Conservation (phyloP, 2,329 filamentous ascomycete species). For the Exserohilum rostratum region DNA sequence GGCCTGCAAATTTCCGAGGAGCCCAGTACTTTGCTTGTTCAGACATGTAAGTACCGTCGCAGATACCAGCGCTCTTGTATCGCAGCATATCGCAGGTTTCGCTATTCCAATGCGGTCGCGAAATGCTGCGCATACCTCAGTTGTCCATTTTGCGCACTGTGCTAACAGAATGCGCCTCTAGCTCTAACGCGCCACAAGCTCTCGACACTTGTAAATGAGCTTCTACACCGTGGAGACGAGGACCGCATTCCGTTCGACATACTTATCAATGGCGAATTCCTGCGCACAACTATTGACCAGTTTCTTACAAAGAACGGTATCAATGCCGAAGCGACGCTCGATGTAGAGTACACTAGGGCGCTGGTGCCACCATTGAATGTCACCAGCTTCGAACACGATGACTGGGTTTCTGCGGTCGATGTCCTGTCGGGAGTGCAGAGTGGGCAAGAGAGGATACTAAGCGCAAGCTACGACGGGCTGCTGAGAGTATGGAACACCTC, state of each 20-base stretch:
- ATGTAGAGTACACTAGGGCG: constrained; percentile 91
- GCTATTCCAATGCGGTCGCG: background rate
- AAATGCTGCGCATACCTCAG: background rate
- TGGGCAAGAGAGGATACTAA: constrained; percentile 77
- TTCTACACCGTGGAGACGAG: constrained; percentile 61
- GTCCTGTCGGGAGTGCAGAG: constrained; percentile 68
- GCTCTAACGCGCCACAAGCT: constrained; percentile 51
- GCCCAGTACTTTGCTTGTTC: constrained; percentile 39
- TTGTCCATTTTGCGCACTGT: background rate
- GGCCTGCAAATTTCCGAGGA: constrained; percentile 43
- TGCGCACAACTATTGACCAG: constrained; percentile 87
- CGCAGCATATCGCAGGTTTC: background rate
- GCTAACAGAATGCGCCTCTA: constrained; percentile 22
- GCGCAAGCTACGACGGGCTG: constrained; percentile 90
- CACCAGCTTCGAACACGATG: constrained; percentile 93
- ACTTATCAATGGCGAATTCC: constrained; percentile 89
- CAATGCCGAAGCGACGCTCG: constrained; percentile 84
- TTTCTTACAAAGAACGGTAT: constrained; percentile 86
- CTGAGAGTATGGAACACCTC: constrained; percentile 86
- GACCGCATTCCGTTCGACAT: constrained; percentile 87
- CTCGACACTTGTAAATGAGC: constrained; percentile 67
- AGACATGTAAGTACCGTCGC: constrained; percentile 37
- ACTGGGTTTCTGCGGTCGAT: constrained; percentile 92
- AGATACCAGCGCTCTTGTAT: background rate
- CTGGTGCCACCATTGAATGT: constrained; percentile 87